phyloP scores from a whole-genome alignment of 2,329 filamentous ascomycete genomes.

The Fusarium anthophilum region DNA sequence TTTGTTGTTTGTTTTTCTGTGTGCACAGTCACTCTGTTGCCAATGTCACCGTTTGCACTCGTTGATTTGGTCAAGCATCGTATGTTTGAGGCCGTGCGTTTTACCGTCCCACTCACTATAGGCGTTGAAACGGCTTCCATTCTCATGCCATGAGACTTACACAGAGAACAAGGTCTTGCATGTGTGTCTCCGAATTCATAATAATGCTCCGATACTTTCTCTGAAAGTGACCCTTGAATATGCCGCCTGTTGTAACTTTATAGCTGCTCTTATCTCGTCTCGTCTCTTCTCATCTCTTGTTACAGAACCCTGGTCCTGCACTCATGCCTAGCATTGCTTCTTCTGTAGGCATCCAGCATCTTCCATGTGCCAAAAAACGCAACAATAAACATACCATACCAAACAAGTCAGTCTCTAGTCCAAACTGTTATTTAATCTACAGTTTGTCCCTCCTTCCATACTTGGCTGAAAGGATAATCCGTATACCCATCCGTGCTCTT shows the following conservation, averaged over 20 bases:
- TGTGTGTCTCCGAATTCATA: rapidly evolving
- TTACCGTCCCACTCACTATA: neutral
- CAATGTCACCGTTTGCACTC: neutral
- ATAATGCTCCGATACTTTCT: rapidly evolving
- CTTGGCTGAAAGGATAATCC: slow-evolving; percentile 37
- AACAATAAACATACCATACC: rapidly evolving
- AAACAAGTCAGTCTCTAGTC: rapidly evolving
- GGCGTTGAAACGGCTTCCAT: neutral
- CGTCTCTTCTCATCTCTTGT: rapidly evolving
- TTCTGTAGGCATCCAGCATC: neutral
- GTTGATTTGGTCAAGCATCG: neutral
- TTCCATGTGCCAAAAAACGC: neutral
- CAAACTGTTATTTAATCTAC: rapidly evolving
- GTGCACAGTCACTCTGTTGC: neutral
- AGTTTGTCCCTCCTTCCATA: neutral
- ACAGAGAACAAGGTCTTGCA: neutral
- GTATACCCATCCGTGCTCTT: slow-evolving; percentile 35
- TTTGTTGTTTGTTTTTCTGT: neutral
- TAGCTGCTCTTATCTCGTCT: neutral
- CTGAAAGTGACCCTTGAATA: rapidly evolving
- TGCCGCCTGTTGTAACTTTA: rapidly evolving
- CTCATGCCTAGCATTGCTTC: neutral
- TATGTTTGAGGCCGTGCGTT: neutral
- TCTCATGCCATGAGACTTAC: neutral
- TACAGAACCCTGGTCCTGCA: neutral